A percentile compares a stretch with the other conserved stretches of the same genome.
phyloP scores from a whole-genome alignment of 2,329 filamentous ascomycete species.

The Nigrospora oryzae region DNA sequence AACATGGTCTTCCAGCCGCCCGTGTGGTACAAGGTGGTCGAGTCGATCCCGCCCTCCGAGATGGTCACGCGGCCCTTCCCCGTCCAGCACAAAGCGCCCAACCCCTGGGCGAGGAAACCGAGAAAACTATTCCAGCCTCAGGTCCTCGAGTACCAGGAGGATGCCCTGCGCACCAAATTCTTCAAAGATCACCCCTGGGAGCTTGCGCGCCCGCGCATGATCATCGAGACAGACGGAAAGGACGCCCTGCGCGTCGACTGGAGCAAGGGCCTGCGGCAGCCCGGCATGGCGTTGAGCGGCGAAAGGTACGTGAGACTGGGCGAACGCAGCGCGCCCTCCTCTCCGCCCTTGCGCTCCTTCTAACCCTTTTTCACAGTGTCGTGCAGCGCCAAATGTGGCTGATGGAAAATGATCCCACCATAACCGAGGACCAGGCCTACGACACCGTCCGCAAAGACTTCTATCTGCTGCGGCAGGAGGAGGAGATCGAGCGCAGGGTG shows the following conservation, averaged over 20 bases:
- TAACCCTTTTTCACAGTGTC: constrained; percentile 49
- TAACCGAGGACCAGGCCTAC: constrained; percentile 65
- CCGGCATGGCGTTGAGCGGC: constrained; percentile 68
- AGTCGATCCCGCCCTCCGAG: constrained; percentile 49
- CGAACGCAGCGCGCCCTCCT: no score
- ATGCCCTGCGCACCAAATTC: constrained; percentile 71
- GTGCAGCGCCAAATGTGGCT: constrained; percentile 87
- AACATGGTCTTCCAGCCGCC: constrained; percentile 22
- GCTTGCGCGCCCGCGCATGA: constrained; percentile 74
- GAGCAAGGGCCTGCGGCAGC: constrained; percentile 66
- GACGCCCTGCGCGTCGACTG: constrained; percentile 72
- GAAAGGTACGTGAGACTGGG: constrained; percentile 55
- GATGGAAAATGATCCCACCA: constrained; percentile 52
- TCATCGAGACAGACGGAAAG: constrained; percentile 79
- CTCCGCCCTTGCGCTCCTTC: not conserved
- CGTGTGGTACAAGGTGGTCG: constrained; percentile 43
- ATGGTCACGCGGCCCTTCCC: constrained; percentile 45
- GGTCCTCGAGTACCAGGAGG: constrained; percentile 72
- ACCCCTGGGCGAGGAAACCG: constrained; percentile 49
- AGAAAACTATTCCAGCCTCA: constrained; percentile 77
- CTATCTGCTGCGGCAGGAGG: constrained; percentile 71
- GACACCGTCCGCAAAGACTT: constrained; percentile 84
- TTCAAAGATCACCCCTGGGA: constrained; percentile 97
- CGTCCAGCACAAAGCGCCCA: constrained; percentile 30
- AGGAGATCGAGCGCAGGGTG: constrained; percentile 76